These are phyloP conservation scores for Bolboschoenus planiculmis DNA, from an alignment of 176 grass and related monocot species.

Conservation along the genomic window DNA sequence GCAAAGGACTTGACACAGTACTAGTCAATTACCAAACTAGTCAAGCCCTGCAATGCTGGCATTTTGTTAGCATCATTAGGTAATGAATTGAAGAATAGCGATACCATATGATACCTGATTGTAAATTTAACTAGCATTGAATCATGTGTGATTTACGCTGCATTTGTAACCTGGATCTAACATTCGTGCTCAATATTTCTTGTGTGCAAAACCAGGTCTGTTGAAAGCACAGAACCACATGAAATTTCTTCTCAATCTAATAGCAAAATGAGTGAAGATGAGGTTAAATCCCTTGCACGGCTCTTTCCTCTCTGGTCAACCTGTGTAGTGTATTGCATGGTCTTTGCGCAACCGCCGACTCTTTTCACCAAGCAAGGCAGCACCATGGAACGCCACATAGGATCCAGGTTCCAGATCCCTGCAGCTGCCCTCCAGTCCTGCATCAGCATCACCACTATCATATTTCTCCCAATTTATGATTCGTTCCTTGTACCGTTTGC, in stretches of 20 bases:
- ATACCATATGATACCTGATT: background rate
- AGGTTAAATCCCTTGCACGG: slow-evolving; percentile 34
- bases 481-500: slow-evolving; percentile 33
- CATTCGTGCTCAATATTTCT: background rate
- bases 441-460: slow-evolving; percentile 37
- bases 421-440: slow-evolving; percentile 52
- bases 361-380: slow-evolving; percentile 70
- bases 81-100: background rate
- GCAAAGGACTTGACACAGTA: background rate
- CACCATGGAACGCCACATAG: slow-evolving; percentile 57
- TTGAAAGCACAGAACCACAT: background rate
- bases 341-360: slow-evolving; percentile 47
- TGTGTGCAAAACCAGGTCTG: background rate
- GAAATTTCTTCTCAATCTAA: background rate
- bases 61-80: background rate
- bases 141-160: background rate
- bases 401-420: slow-evolving; percentile 38
- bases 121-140: background rate
- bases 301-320: slow-evolving; percentile 52
- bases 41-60: background rate
- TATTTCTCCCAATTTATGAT: slow-evolving; percentile 51
- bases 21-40: background rate
- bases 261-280: slow-evolving; percentile 25
- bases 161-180: background rate
- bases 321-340: slow-evolving; percentile 54